Conservation (phyloP, 352 stramenopile genomes). For the Lagenidium giganteum region DNA sequence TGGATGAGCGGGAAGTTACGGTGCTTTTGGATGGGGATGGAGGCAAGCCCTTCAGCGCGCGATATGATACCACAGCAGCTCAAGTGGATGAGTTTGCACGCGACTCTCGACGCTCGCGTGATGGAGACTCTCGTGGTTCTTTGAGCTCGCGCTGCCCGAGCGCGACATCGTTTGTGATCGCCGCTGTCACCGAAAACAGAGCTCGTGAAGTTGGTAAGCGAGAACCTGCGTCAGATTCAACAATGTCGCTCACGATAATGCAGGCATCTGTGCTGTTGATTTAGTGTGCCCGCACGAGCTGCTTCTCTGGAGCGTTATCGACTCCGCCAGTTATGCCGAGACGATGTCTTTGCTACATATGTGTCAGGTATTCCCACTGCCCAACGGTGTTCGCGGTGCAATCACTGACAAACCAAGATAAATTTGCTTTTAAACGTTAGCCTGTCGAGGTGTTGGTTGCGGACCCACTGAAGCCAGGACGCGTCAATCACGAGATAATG, state of each 20-base stretch:
- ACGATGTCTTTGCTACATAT: slow-evolving; percentile 64
- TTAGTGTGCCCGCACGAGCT: slow-evolving; percentile 65
- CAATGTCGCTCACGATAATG: neutral
- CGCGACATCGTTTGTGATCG: slow-evolving; percentile 47
- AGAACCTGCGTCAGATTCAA: neutral
- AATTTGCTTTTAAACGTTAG: slow-evolving; percentile 18
- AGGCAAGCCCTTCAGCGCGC: too few species aligned
- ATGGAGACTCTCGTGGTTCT: too few species aligned
- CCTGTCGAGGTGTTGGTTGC: slow-evolving; percentile 74
- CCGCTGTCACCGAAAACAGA: slow-evolving; percentile 49
- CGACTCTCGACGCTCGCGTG: too few species aligned
- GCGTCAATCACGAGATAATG: slow-evolving; percentile 66
- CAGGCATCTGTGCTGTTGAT: slow-evolving; percentile 72
- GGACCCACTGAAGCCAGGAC: slow-evolving; percentile 44
- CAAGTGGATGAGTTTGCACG: too few species aligned
- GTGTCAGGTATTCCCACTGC: slow-evolving; percentile 67
- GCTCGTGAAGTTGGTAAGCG: slow-evolving; percentile 49
- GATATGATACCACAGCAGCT: too few species aligned
- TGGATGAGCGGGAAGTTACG: too few species aligned
- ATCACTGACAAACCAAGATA: too few species aligned
- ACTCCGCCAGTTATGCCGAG: slow-evolving; percentile 70
- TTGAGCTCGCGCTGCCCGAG: slow-evolving; percentile 8
- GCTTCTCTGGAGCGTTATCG: slow-evolving; percentile 74
- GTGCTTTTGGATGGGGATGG: too few species aligned
- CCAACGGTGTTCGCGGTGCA: too few species aligned